Base-by-base conservation (phyloP, 805 yeast genomes). In the Nakazawaea molendinolei region DNA sequence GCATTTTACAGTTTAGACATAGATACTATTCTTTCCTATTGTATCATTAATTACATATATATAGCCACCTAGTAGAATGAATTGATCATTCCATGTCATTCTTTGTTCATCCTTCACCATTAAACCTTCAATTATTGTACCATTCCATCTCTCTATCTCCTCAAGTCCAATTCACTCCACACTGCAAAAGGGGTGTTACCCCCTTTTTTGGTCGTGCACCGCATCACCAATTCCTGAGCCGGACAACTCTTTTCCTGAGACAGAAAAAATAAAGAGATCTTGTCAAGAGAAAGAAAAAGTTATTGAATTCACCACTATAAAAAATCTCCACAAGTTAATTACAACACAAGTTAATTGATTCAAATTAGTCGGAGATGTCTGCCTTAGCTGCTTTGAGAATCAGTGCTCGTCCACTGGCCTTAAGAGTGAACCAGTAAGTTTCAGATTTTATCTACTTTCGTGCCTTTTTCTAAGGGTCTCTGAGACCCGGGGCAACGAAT, bases 321-420 rank as follows among this genome's bases (percentile, higher is more conserved):
- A 25, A 13, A 7, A 10, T 9, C 20, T 27, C 9, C 17, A 14
- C 8, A 10, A 27, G 15, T 13, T 8, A 27, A 10, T 7, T 27
- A 13, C 19, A 9, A 15, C 14, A 8, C n/a, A n/a, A n/a, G n/a
- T n/a, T n/a, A n/a, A n/a, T n/a, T n/a, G n/a, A n/a, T n/a, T n/a
- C n/a, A n/a, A n/a, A n/a, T n/a, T n/a, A n/a, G n/a, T n/a, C n/a
- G n/a, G n/a, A n/a, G 25, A 56, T 56, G 61, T 56, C 61, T 40
- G 53, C 60, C 20, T 47, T 56, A 44, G 47, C 59, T 32, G 45
- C 59, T 18, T 39, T 54, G 27, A 56, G 58, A 52, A 32, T 49
- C 39, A 47, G 50, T 36, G 40, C 55, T 19, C 52, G 56, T 44
- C 58, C 58, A 30, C 45, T 46, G 16, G 29, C 31, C n/a, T 29